phyloP scores from a whole-genome alignment of 345 rosid genomes.

The Moricandia arvensis region DNA sequence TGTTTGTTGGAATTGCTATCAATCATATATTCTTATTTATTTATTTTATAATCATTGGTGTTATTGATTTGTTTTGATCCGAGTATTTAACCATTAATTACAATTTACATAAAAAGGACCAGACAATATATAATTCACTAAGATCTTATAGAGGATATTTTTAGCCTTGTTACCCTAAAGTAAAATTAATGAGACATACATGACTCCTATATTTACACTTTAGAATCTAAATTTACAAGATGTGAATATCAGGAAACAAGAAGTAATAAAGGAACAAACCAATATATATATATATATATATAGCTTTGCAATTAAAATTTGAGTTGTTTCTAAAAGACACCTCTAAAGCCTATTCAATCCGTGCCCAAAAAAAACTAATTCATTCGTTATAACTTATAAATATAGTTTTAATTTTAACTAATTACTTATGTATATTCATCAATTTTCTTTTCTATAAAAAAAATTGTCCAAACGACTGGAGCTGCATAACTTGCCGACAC shows the following conservation, averaged over 20 bases:
- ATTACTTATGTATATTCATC: neutral
- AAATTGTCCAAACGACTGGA: neutral
- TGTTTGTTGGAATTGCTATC: slow-evolving; percentile 33
- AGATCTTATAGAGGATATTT: neutral
- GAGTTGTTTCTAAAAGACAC: neutral
- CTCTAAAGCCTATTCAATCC: neutral
- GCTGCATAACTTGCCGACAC: slow-evolving; percentile 65
- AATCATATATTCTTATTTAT: neutral
- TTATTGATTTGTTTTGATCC: slow-evolving; percentile 23
- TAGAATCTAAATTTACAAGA: neutral
- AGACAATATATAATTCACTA: slow-evolving; percentile 10
- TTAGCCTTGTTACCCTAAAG: neutral
- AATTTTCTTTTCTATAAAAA: neutral
- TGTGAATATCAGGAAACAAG: neutral
- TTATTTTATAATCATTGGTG: slow-evolving; percentile 19
- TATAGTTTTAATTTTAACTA: neutral
- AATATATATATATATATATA: neutral
- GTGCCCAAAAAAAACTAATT: neutral
- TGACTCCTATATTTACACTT: neutral
- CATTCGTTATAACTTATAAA: neutral
- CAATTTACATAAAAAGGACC: slow-evolving; percentile 28
- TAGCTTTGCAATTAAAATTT: neutral
- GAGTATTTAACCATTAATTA: slow-evolving; percentile 5
- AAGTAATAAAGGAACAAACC: neutral
- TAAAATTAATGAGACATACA: neutral